Base-by-base conservation (phyloP, 2,329 filamentous ascomycete species). In the Epichloe coenophiala region DNA sequence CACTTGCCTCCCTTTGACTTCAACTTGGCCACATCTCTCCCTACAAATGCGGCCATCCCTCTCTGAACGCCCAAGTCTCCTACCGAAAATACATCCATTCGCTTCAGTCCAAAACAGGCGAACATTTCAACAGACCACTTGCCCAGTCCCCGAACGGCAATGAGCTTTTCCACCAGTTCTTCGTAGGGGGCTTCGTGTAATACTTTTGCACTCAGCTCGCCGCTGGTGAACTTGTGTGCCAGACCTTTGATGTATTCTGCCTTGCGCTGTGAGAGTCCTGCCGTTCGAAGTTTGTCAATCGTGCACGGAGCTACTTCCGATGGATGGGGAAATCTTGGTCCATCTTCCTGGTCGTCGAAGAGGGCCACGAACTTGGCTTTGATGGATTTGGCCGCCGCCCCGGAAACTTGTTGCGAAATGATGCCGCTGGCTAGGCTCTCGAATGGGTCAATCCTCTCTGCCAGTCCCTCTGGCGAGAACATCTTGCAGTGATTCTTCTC, bases 91-190 rank as follows among this genome's bases (percentile, higher is more conserved):
- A 98, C 87, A 68, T 98, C 91, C 75, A 89, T 84, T 12, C 90
- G 76, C 75, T 96, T 97, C 40, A 98, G 72, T n/a, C 81, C 86
- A 67, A 98, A 97, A 67, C 86, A 88, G 47, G 90, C 88, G 72
- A 98, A 98, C 93, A 98, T 97, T 72, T 96, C 90, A 13, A 95
- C 89, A 45, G 84, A 90, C 93, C 93, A 97, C 49, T 76, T 77
- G 0, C 93, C 93, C 47, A 97, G 69, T 0, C 93, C 93, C 9
- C 91, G 77, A 5, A 98, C 89, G 1, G 89, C 86, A 45, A 86
- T 88, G 45, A 98, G 73, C 64, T 78, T 84, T 65, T 86, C 79
- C 56, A 96, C 74, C 7, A 98, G 77, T 58, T 95, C 86, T 47
- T 95, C 90, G 64, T 98, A 93, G 5, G 81, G 81, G 2, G 88